Base-by-base conservation (phyloP, 805 yeast species). In the Barnettozyma wickerhamii region DNA sequence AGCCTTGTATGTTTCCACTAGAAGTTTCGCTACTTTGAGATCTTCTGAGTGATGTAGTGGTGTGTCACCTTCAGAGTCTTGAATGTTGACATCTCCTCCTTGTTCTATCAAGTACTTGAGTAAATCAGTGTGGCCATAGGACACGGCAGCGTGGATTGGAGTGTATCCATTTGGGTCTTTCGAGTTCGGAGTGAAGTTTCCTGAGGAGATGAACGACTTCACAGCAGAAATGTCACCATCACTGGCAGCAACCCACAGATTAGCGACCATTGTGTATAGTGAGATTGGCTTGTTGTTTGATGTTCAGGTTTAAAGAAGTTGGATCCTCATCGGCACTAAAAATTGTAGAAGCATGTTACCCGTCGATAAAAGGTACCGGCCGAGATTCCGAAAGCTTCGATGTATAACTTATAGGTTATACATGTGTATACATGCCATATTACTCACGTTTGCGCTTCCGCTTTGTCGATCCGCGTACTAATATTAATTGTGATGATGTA, bases 111-210 rank as follows among this genome's bases (percentile, higher is more conserved):
- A 67, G 47, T 72, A 75, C 42, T 65, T 60, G 29, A 93, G 65
- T 30, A 93, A 66, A 9, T 83, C 89, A 3, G 64, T 52, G 58
- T 91, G 90, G 7, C 91, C 91, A 61, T 93, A 93, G 1, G 97
- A 84, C 3, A 95, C 95, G 2, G 99, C 98, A 1, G 99, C 99
- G 60, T 93, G 99, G 10, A 93, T 73, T 6, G 99, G 95, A 0
- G 98, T 91, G 63, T 95, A 93, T 1, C 99, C 99, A 54, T 90
- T 87, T 1, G 86, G 84, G 60, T 93, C 99, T 47, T 81, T 77
- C 6, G 83, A 74, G 55, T 87, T 83, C 4, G 96, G 76, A 3
- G 80, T 71, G 48, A 66, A 69, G 6, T 65, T 54, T 0, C 81
- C 83, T 0, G 72, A 52, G 10, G 62, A 67, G 7, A 93, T 63